These are phyloP conservation scores for Aspergillus amoenus DNA, from an alignment of 2,329 filamentous ascomycete genomes.

Conservation along the genomic window DNA sequence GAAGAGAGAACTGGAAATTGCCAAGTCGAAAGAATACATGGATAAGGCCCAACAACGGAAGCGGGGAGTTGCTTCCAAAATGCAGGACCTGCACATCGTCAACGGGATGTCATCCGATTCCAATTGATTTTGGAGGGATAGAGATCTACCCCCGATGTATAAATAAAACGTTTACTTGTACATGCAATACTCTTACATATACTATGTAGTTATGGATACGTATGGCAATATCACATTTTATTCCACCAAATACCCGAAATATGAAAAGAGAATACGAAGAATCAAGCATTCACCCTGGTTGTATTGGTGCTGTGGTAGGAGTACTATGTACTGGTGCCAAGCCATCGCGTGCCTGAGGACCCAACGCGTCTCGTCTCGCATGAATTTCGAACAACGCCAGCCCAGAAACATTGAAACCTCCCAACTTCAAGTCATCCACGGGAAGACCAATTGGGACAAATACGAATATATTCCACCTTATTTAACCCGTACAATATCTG, in stretches of 20 bases:
- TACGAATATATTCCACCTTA: neutral
- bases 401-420: neutral
- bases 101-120: constrained; percentile 14
- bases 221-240: neutral
- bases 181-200: neutral
- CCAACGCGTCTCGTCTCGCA: constrained; percentile 10
- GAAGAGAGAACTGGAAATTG: constrained; percentile 29
- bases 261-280: neutral
- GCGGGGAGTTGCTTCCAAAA: constrained; percentile 28
- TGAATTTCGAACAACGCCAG: constrained; percentile 10
- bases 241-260: neutral
- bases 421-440: neutral
- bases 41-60: constrained; percentile 34
- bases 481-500: neutral
- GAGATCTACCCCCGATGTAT: neutral
- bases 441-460: neutral
- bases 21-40: constrained; percentile 35
- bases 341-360: constrained; percentile 22
- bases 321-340: neutral
- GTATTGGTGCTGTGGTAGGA: neutral
- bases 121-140: neutral
- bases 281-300: neutral
- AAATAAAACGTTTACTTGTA: neutral
- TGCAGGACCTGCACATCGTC: constrained; percentile 32
- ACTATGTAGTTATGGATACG: neutral